Base-by-base conservation (phyloP, 2,329 filamentous ascomycete genomes). In the Ceratocystis destructans region DNA sequence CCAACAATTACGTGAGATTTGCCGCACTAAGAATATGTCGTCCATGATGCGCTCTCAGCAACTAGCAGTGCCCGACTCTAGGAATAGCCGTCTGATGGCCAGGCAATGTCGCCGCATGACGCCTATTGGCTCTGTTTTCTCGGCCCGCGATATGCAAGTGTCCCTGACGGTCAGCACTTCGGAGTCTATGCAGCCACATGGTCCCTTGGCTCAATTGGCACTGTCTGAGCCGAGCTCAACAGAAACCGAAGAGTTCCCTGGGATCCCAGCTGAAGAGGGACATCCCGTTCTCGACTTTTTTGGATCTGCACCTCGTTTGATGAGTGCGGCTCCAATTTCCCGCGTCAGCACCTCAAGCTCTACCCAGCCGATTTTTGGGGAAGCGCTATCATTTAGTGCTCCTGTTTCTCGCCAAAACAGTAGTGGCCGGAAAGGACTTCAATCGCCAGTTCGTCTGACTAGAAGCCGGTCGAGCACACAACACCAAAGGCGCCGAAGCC, bases 151-250 rank as follows among this genome's bases (percentile, higher is more conserved):
- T 69, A 85, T 88, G 79, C 79, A 80, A 53, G 75, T 87, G 71
- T 87, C 85, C 10, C 77, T 88, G 64, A 78, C 80, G 1, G 75
- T 86, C 37, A 85, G 83, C 74, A 87, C 85, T 0, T 80, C 84
- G 1, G 83, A 86, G 53, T 80, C 80, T 1, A 87, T 88, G 85
- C 82, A 86, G 70, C 81, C 80, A 0, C 76, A 82, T 64, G 84
- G 83, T 2, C 83, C 84, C 8, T 71, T 88, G 65, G 84, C 84
- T 1, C 82, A 83, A 70, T 77, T 87, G 53, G 80, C 82, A n/a
- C 76, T 75, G 65, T 80, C 80, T 2, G 73, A 72, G 3, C 70
- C 72, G 2, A 46, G 25, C n/a, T 64, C 45, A 7, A 48, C 33
- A 5, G 33, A 37, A 15, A 64, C 50, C 2, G 64, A 67, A 44